These are phyloP conservation scores for Komagataella pseudopastoris DNA, from an alignment of 805 yeast genomes.

Conservation along the genomic window DNA sequence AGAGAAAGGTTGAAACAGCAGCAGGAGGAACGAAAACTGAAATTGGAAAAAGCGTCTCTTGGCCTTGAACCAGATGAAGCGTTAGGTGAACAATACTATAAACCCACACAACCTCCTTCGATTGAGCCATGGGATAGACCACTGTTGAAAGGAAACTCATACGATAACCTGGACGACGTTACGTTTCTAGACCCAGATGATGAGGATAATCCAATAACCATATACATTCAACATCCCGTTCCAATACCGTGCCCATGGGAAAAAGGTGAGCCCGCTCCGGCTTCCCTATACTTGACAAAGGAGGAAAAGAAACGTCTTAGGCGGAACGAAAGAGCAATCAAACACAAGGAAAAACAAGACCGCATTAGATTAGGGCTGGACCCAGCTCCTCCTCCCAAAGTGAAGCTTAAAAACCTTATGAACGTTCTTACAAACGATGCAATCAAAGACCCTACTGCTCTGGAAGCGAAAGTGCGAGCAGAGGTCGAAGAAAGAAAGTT, in stretches of 20 bases:
- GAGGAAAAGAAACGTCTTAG: constrained; percentile 65
- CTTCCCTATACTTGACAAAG: constrained; percentile 55
- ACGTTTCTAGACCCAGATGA: constrained; percentile 16
- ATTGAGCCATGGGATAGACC: constrained; percentile 88
- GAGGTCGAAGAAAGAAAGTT: constrained; percentile 53
- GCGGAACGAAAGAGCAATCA: constrained; percentile 49
- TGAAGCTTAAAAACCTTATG: constrained; percentile 75
- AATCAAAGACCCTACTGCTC: constrained; percentile 76
- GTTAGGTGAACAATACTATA: constrained; percentile 43
- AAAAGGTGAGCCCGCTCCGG: constrained; percentile 21
- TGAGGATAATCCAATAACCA: constrained; percentile 38
- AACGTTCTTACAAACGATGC: constrained; percentile 77
- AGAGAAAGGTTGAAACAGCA: constrained; percentile 25
- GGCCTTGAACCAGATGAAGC: constrained; percentile 37
- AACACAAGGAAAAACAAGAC: constrained; percentile 61
- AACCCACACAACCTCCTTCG: constrained; percentile 37
- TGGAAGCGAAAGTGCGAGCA: constrained; percentile 55
- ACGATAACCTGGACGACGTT: constrained; percentile 19
- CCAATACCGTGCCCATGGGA: constrained; percentile 51
- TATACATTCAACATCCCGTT: constrained; percentile 76
- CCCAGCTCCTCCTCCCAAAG: constrained; percentile 83
- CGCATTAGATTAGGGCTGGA: constrained; percentile 68
- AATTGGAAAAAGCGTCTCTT: constrained; percentile 16
- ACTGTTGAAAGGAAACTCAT: constrained; percentile 25
- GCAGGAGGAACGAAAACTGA: constrained; percentile 18